Conservation (phyloP, 495 filamentous ascomycete genomes). For the Rostrohypoxylon terebratum region DNA sequence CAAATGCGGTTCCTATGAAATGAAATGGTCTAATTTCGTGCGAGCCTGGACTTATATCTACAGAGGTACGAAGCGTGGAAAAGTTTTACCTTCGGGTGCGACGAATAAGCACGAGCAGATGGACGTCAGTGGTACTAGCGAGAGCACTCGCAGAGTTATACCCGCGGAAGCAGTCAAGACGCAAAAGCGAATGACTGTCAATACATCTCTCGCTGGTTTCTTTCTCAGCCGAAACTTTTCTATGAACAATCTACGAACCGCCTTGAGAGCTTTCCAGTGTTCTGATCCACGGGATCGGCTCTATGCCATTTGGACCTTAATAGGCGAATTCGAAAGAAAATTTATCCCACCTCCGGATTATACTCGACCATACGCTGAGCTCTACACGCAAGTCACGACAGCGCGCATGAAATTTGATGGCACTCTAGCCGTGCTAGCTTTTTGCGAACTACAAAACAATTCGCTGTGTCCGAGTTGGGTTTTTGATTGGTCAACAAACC, state of each 20-base stretch:
- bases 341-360: slow-evolving; percentile 21
- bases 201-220: background rate
- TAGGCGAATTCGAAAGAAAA: background rate
- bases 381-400: slow-evolving; percentile 1
- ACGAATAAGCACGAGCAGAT: no score
- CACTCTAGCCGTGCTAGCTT: background rate
- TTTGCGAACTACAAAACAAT: background rate
- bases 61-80: no score
- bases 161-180: no score
- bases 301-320: slow-evolving; percentile 21
- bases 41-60: slow-evolving; percentile 13
- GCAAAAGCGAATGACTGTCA: background rate
- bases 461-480: slow-evolving; percentile 30
- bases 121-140: no score
- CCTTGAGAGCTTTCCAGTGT: slow-evolving; percentile 2
- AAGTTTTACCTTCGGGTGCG: no score
- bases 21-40: slow-evolving; percentile 23
- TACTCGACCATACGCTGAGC: slow-evolving; percentile 9
- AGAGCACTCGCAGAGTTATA: no score
- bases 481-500: slow-evolving; percentile 21
- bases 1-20: slow-evolving; percentile 16
- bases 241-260: background rate
- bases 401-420: background rate
- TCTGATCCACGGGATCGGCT: slow-evolving; percentile 23
- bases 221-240: background rate